Base-by-base conservation (phyloP, 768 basidiomycete genomes). In the Phaeotremella fagi region DNA sequence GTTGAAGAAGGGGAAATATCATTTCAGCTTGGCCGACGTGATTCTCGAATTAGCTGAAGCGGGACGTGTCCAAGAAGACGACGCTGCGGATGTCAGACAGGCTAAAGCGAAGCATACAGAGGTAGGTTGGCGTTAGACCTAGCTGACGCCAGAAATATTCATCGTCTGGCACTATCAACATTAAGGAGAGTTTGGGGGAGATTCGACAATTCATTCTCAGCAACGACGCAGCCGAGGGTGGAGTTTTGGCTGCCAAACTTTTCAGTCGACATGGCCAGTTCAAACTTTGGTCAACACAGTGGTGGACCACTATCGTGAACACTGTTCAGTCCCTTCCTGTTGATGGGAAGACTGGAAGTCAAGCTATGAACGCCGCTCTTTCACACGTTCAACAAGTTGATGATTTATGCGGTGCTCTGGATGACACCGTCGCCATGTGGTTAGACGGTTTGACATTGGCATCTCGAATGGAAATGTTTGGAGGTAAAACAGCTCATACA, bases 51-150 rank as follows among this genome's bases (percentile, higher is more conserved):
- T 70, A 9, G 64, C 48, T 9, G 28, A 52, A 38, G 48, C 47
- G 28, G 63, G 61, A 7, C 50, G 65, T 23, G 28, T 64, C 25
- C 44, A 48, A 3, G 41, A 38, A 3, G 68, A 63, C 27, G 68
- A 70, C 28, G 48, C 48, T 25, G 55, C 54, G 2, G 65, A 62
- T 20, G 49, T 66, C 20, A 50, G 46, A 22, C 36, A 52, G 29
- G 47, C 54, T 49, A 15, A 47, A 12, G 36, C 44, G 16, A 25
- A 55, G 44, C 35, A 56, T 36, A 31, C 28, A 33, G 52, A 52
- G 28, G 63, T 59, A 22, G 50, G 59, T 51, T 15, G 6, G 18
- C 12, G 11, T 36, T 15, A 41, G 31, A 9, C 38, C 38, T 41
- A 12, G 6, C 20, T 22, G 22, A 20, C 12, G 38, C 22, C 38